Evolutionary conservation across 495 filamentous ascomycete species (phyloP).

Genomic region (Penicillium angulare): DNA sequence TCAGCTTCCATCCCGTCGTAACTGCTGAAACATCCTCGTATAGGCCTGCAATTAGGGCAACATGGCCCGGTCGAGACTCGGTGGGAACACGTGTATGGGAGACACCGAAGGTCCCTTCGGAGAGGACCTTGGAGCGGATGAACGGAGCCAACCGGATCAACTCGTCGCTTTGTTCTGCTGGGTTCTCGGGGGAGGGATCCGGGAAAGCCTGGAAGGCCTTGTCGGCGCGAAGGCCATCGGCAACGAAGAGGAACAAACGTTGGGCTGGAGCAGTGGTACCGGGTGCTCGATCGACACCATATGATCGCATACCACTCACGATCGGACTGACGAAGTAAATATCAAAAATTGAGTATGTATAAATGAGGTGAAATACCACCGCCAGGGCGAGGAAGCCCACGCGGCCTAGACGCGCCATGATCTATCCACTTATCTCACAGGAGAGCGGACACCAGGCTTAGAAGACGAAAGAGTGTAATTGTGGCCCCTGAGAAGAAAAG

Average conservation of each 20-base stretch:
- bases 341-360: constrained; percentile 96
- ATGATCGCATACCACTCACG: constrained; percentile 89
- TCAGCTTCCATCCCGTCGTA: constrained; percentile 97
- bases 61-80: constrained; percentile 95
- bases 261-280: constrained; percentile 74
- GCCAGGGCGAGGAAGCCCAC: constrained; percentile 89
- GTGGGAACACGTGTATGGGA: constrained; percentile 98
- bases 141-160: constrained; percentile 87
- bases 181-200: constrained; percentile 74
- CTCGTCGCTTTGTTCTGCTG: constrained; percentile 48
- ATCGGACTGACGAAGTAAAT: constrained; percentile 99
- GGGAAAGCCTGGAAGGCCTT: constrained; percentile 95
- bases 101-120: constrained; percentile 95
- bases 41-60: constrained; percentile 93
- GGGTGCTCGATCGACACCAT: constrained; percentile 61
- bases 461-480: constrained; percentile 17
- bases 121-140: constrained; percentile 81
- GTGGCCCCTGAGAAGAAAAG: constrained; percentile 12
- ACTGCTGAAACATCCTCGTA: constrained; percentile 99
- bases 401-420: constrained; percentile 79
- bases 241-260: constrained; percentile 90
- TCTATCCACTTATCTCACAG: constrained; percentile 18
- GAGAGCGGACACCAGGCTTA: constrained; percentile 1
- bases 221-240: constrained; percentile 96
- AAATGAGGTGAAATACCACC: constrained; percentile 89